Evolutionary conservation across 176 grass and related monocot genomes (phyloP).

Genomic region (Luzula sylvatica): DNA sequence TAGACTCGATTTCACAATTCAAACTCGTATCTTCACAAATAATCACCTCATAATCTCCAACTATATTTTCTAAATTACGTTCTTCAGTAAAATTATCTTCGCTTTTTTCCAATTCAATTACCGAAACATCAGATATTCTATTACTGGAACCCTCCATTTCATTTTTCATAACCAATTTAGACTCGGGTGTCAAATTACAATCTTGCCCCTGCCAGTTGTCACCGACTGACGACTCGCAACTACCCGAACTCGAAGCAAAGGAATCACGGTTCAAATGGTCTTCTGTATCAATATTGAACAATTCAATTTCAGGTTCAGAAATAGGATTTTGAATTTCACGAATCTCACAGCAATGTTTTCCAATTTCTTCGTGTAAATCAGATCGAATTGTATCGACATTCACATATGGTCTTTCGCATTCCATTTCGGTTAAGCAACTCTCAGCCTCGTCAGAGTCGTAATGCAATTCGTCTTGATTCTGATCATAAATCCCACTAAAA

Average conservation of each 20-base stretch:
- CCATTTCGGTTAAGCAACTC: constrained; percentile 33
- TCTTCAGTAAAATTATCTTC: constrained; percentile 18
- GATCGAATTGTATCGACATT: neutral
- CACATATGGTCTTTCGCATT: constrained; percentile 16
- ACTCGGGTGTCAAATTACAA: constrained; percentile 6
- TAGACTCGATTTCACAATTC: too few species aligned
- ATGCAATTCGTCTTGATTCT: constrained; percentile 19
- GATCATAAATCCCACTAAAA: constrained; percentile 23
- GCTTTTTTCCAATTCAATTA: constrained; percentile 1
- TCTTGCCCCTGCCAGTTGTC: constrained; percentile 4
- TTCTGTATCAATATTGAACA: constrained; percentile 4
- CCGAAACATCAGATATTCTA: constrained; percentile 13
- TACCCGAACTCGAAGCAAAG: neutral
- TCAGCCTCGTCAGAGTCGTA: constrained; percentile 94
- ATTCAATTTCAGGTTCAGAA: too few species aligned
- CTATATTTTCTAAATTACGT: neutral
- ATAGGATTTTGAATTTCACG: constrained; percentile 17
- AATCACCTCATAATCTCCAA: neutral
- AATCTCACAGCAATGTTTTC: constrained; percentile 23
- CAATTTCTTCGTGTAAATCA: constrained; percentile 24
- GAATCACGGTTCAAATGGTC: too few species aligned
- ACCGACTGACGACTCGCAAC: neutral
- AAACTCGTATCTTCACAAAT: too few species aligned
- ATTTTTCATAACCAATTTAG: neutral
- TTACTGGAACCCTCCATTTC: constrained; percentile 3